These are phyloP conservation scores for Phytomonas serpens DNA, from an alignment of 208 protist species.

Conservation along the genomic window DNA sequence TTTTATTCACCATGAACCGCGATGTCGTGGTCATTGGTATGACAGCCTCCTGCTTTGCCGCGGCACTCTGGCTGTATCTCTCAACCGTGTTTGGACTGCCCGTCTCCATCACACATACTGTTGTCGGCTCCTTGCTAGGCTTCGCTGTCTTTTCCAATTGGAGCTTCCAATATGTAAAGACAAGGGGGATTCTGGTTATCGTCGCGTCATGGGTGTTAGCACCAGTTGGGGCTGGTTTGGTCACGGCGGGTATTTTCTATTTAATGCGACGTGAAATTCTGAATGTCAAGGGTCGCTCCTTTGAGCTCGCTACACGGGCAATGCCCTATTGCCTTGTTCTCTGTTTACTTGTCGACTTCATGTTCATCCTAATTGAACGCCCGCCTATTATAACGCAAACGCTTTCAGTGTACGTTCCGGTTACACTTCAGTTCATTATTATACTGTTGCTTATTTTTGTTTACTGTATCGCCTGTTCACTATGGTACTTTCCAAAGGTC, in stretches of 20 bases:
- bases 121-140: constrained; percentile 67
- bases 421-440: constrained; percentile 36
- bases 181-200: constrained; percentile 46
- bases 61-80: constrained; percentile 70
- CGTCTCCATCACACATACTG: constrained; percentile 80
- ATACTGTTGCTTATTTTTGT: constrained; percentile 32
- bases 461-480: constrained; percentile 22
- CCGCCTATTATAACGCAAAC: constrained; percentile 61
- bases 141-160: constrained; percentile 38
- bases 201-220: constrained; percentile 69
- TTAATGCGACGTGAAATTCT: constrained; percentile 51
- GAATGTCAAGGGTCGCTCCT: constrained; percentile 46
- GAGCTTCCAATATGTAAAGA: constrained; percentile 42
- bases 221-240: constrained; percentile 38
- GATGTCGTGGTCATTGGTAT: constrained; percentile 71
- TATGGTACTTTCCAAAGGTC: constrained; percentile 43
- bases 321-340: constrained; percentile 63
- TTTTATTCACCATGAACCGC: constrained; percentile 52
- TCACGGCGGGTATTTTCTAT: constrained; percentile 61
- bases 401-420: constrained; percentile 36
- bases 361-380: constrained; percentile 67
- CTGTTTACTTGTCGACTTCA: constrained; percentile 59
- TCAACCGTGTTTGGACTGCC: constrained; percentile 73
- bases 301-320: constrained; percentile 37
- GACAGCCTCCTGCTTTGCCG: constrained; percentile 58